Conservation (phyloP, 345 rosid genomes). For the Isatis tinctoria region DNA sequence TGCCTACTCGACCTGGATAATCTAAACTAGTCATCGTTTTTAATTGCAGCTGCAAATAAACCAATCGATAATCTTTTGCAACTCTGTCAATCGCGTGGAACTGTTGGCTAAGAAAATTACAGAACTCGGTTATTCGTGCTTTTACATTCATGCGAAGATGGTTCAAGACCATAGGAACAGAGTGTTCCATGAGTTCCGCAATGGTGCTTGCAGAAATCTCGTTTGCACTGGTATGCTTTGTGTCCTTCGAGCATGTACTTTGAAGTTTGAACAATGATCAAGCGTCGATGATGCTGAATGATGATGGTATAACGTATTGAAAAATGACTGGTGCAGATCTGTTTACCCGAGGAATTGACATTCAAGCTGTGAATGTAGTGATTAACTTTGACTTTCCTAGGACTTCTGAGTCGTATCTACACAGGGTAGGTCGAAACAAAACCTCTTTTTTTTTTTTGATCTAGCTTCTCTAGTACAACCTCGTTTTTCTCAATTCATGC, state of each 20-base stretch:
- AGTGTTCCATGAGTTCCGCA: conserved; percentile 99
- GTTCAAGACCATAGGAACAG: conserved; percentile 99
- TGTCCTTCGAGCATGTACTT: conserved; percentile 4
- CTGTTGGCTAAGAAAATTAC: conserved; percentile 98
- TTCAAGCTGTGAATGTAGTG: conserved; percentile 99
- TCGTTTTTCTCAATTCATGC: background rate
- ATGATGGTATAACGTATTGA: background rate
- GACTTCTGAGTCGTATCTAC: conserved; percentile 96
- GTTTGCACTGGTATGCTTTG: conserved; percentile 88
- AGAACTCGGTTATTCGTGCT: conserved; percentile 99
- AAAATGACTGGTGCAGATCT: conserved; percentile 57
- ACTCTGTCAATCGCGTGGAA: conserved; percentile 97
- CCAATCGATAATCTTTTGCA: conserved; percentile 98
- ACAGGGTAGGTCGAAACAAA: conserved; percentile 61
- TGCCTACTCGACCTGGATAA: background rate
- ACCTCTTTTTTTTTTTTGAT: background rate
- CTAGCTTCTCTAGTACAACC: background rate
- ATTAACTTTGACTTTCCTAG: conserved; percentile 97
- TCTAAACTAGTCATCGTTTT: background rate
- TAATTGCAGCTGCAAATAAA: conserved; percentile 91
- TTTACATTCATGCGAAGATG: conserved; percentile 98
- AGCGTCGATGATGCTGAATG: background rate
- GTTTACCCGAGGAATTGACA: conserved; percentile 98
- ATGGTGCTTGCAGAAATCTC: conserved; percentile 99
- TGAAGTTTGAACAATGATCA: conserved; percentile 3